Base-by-base conservation (phyloP, 1,284 basidiomycete genomes). In the Wallemia ichthyophaga region DNA sequence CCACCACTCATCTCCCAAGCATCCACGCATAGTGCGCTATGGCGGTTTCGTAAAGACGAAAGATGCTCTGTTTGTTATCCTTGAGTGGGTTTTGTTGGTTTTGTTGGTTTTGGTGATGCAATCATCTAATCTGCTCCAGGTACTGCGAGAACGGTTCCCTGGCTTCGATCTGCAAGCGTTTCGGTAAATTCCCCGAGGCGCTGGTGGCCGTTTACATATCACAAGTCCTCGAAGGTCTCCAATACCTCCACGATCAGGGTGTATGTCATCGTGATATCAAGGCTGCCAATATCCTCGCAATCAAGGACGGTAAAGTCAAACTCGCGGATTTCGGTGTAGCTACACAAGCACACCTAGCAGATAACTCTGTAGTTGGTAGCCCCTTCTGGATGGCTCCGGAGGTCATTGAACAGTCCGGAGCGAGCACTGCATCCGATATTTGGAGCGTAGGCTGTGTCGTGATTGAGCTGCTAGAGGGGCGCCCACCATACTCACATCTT, bases 351-450 rank as follows among this genome's bases (percentile, higher is more conserved):
- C 64, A 60, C 69, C 63, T 79, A 23, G 78, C 76, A 57, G 84
- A 89, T 67, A 83, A 82, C 65, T 84, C 86, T 19, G 89, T 96
- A 1, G 91, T 95, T 31, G 91, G 89, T 17, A 91, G 85, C 65
- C 91, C 91, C 3, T 96, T 95, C 69, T 96, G 91, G 91, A 96
- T 95, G 91, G 91, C 91, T 19, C 91, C 91, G 1, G 91, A 96
- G 70, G 86, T 96, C 37, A 94, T 96, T 61, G 89, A 94, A 66
- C 92, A 96, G 70, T 85, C 82, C 33, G 92, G 92, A 37, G 91
- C 92, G 27, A 92, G 87, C 0, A 94, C 91, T 0, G 84, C 92
- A 19, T 94, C 88, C 37, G 92, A 98, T 70, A 88, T 96, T 58
- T 98, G 92, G 85, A 85, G 82, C 65, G 86, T 96, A 7, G 91